Percentiles rank a stretch among this genome's conserved stretches.
Evolutionary conservation across 2,329 filamentous ascomycete genomes (phyloP).

Genomic region (Blastomyces parvus): DNA sequence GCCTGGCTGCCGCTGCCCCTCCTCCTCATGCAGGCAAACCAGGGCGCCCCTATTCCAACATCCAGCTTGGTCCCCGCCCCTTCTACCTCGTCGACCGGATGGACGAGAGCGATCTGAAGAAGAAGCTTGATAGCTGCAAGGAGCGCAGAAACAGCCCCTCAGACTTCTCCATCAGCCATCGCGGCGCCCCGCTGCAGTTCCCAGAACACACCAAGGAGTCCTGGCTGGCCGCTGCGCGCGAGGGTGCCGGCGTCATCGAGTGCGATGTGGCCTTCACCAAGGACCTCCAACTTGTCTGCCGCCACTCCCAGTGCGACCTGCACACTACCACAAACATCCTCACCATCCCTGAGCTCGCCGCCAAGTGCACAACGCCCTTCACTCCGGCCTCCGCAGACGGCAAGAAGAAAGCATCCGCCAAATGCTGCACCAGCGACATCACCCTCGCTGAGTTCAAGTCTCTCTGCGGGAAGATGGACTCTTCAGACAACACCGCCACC

Average conservation of each 20-base stretch:
- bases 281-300: constrained; percentile 57
- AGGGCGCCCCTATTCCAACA: constrained; percentile 20
- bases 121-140: constrained; percentile 49
- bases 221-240: constrained; percentile 52
- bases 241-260: constrained; percentile 58
- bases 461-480: constrained; percentile 64
- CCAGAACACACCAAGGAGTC: constrained; percentile 56
- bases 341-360: constrained; percentile 49
- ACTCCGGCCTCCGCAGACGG: constrained; percentile 43
- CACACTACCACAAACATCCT: constrained; percentile 62
- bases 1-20: constrained; percentile 1
- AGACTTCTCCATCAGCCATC: constrained; percentile 53
- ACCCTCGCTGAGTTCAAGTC: constrained; percentile 58
- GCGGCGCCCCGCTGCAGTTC: constrained; percentile 53
- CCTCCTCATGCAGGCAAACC: neutral
- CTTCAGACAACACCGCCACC: constrained; percentile 48
- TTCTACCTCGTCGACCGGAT: constrained; percentile 57
- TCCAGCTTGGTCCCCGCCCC: constrained; percentile 55
- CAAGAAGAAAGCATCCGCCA: constrained; percentile 45
- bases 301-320: constrained; percentile 58
- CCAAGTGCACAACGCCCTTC: constrained; percentile 56
- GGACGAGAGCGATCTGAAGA: constrained; percentile 51
- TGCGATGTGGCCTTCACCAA: constrained; percentile 60
- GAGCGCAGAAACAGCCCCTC: constrained; percentile 45
- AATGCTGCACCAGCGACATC: constrained; percentile 64